A percentile compares a stretch with the other conserved stretches of the same genome.
Evolutionary conservation across 331 rosid species (phyloP).

Genomic region (Phaseolus coccineus): DNA sequence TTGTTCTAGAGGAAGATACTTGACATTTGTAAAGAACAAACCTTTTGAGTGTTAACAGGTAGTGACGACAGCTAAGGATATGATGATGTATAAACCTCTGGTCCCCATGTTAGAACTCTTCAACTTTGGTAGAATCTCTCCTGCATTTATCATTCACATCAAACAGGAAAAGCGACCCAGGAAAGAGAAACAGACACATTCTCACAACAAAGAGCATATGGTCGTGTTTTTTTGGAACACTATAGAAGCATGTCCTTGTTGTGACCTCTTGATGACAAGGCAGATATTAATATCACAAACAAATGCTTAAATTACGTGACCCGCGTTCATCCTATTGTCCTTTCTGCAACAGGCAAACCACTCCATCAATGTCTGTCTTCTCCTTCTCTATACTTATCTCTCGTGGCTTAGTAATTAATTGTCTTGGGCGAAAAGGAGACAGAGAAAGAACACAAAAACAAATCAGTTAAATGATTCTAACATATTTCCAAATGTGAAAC

Average conservation of each 20-base stretch:
- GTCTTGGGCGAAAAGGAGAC: background rate
- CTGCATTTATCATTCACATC: too few species aligned
- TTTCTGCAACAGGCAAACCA: background rate
- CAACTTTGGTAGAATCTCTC: background rate
- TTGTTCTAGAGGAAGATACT: background rate
- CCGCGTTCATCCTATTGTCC: background rate
- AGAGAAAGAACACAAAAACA: background rate
- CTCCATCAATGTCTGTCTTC: background rate
- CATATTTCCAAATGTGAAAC: background rate
- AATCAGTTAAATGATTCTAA: background rate
- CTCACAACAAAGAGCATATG: constrained; percentile 3
- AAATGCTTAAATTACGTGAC: background rate
- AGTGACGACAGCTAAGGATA: constrained; percentile 4
- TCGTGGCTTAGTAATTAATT: background rate
- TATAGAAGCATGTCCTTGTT: background rate
- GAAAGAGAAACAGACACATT: background rate
- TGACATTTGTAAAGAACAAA: background rate
- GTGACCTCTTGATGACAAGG: background rate
- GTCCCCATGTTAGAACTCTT: background rate
- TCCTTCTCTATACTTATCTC: background rate
- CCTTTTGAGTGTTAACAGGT: background rate
- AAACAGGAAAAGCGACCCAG: background rate
- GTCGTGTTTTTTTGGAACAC: constrained; percentile 9
- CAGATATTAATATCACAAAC: background rate
- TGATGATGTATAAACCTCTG: background rate